Evolutionary conservation across 352 stramenopile species (phyloP).

Genomic region (Phytophthora palmivora): DNA sequence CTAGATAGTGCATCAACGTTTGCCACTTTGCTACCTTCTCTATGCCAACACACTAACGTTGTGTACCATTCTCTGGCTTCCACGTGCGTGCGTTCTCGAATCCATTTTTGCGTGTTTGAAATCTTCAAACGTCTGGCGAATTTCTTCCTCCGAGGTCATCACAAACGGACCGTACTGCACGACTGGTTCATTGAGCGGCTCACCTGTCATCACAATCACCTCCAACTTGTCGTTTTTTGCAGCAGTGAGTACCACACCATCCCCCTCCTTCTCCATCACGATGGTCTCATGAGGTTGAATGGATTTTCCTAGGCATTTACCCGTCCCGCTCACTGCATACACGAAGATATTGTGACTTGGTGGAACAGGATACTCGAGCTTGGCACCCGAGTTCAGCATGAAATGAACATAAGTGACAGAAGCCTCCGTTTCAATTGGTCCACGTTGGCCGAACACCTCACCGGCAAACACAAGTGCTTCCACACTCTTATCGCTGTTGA

Average conservation of each 20-base stretch:
- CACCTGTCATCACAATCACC: slow-evolving; percentile 61
- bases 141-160: slow-evolving; percentile 67
- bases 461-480: slow-evolving; percentile 61
- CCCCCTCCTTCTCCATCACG: slow-evolving; percentile 58
- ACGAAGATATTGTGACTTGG: slow-evolving; percentile 55
- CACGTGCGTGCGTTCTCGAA: slow-evolving; percentile 70
- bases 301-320: slow-evolving; percentile 33
- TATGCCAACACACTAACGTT: slow-evolving; percentile 2
- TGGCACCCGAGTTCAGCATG: slow-evolving; percentile 41
- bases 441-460: slow-evolving; percentile 52
- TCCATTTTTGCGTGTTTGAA: slow-evolving; percentile 62
- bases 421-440: slow-evolving; percentile 48
- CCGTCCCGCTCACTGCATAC: slow-evolving; percentile 45
- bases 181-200: slow-evolving; percentile 67
- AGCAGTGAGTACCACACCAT: slow-evolving; percentile 50
- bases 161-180: slow-evolving; percentile 81
- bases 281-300: slow-evolving; percentile 54
- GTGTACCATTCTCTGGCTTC: slow-evolving; percentile 57
- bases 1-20: too few species aligned
- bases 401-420: slow-evolving; percentile 69
- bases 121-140: slow-evolving; percentile 59
- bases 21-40: too few species aligned
- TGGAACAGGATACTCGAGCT: slow-evolving; percentile 53
- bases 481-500: slow-evolving; percentile 51
- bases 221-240: slow-evolving; percentile 44